A percentile compares a stretch with the other conserved stretches of the same genome.
These are phyloP conservation scores for Juncus inflexus DNA, from an alignment of 176 grass and related monocot genomes.

Conservation along the genomic window DNA sequence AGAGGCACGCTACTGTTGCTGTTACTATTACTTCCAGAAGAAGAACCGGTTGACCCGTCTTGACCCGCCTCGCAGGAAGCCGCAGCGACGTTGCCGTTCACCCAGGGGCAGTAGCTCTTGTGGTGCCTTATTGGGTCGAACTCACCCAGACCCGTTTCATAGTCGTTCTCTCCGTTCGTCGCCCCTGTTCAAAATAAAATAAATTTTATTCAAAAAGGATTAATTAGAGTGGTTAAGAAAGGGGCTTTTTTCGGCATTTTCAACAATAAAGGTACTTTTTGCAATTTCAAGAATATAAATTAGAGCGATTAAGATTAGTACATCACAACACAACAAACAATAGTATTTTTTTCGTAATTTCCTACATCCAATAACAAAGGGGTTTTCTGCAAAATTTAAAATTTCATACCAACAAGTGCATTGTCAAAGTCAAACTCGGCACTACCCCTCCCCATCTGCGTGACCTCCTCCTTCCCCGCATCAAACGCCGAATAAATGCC, in stretches of 20 bases:
- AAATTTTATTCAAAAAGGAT: too few species aligned
- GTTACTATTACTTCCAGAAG: conserved; percentile 9
- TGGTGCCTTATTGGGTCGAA: conserved; percentile 97
- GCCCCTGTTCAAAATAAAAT: conserved; percentile 45
- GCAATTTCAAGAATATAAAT: too few species aligned
- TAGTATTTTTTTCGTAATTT: not conserved
- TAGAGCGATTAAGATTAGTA: too few species aligned
- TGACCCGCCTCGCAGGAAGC: conserved; percentile 59
- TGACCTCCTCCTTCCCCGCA: conserved; percentile 76
- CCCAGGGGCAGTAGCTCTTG: conserved; percentile 89
- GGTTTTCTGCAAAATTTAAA: too few species aligned
- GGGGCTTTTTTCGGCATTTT: too few species aligned
- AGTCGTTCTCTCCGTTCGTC: conserved; percentile 87
- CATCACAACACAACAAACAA: too few species aligned
- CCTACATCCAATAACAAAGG: not conserved
- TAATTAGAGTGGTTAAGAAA: too few species aligned
- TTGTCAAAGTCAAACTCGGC: conserved; percentile 55
- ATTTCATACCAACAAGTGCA: conserved; percentile 39
- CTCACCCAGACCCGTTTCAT: conserved; percentile 51
- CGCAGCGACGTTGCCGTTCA: conserved; percentile 76
- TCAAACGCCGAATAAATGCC: conserved; percentile 53
- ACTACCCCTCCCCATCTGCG: conserved; percentile 68
- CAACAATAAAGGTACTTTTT: too few species aligned
- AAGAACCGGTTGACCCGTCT: conserved; percentile 40
- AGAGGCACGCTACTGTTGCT: conserved; percentile 9